Conservation (phyloP, 1,284 basidiomycete genomes). For the Meira miltonrushii region DNA sequence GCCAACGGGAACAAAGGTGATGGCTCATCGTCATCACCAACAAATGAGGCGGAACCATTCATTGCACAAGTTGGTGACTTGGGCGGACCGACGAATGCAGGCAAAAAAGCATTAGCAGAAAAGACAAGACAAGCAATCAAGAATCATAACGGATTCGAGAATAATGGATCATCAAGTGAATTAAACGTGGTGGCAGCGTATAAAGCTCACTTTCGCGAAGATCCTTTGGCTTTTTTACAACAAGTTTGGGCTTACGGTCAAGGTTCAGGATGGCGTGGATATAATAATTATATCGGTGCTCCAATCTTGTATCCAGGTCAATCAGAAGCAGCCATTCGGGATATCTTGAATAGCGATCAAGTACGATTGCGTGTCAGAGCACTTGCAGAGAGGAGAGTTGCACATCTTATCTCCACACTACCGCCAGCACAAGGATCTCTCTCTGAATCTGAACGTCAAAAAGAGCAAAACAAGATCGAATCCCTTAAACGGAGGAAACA, state of each 20-base stretch:
- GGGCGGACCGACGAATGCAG: background rate
- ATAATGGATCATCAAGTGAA: conserved; percentile 14
- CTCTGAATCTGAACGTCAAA: conserved; percentile 14
- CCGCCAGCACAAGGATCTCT: conserved; percentile 18
- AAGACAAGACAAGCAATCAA: background rate
- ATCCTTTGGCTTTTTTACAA: conserved; percentile 34
- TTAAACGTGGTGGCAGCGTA: conserved; percentile 45
- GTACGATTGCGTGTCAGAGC: conserved; percentile 36
- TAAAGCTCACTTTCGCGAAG: conserved; percentile 44
- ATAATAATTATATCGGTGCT: conserved; percentile 40
- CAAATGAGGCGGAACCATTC: too few relatives aligned
- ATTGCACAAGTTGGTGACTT: background rate
- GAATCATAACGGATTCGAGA: background rate
- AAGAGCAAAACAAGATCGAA: conserved; percentile 26
- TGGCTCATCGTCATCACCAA: background rate
- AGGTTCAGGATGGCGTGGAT: conserved; percentile 45
- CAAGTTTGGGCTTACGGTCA: conserved; percentile 43
- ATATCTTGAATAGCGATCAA: conserved; percentile 34
- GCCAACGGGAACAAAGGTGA: background rate
- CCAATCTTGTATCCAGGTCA: conserved; percentile 39
- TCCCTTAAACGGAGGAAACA: conserved; percentile 34
- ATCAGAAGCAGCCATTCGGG: conserved; percentile 33
- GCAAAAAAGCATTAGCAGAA: background rate
- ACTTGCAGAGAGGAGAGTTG: conserved; percentile 30
- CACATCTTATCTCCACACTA: conserved; percentile 20